phyloP scores from a whole-genome alignment of 2,329 filamentous ascomycete species.

The Xylariaceae sp. region DNA sequence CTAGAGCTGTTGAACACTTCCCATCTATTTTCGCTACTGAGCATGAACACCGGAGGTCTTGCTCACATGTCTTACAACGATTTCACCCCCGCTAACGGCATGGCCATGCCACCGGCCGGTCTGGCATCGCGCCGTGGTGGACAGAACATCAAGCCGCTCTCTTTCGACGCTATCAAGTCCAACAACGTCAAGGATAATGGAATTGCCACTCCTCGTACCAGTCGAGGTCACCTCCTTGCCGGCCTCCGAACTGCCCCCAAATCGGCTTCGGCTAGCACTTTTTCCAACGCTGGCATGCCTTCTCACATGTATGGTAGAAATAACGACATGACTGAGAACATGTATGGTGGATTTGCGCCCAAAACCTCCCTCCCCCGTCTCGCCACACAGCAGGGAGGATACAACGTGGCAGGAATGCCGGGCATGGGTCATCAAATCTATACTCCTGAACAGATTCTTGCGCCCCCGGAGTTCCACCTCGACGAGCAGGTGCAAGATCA shows the following conservation, averaged over 20 bases:
- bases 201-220: conserved; percentile 80
- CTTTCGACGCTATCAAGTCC: conserved; percentile 64
- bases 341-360: conserved; percentile 43
- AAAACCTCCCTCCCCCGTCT: conserved; percentile 51
- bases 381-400: conserved; percentile 30
- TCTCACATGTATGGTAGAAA: conserved; percentile 39
- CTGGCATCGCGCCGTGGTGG: conserved; percentile 80
- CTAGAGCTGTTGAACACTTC: conserved; percentile 20
- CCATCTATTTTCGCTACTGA: conserved; percentile 33
- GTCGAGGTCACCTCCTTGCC: conserved; percentile 88
- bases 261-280: conserved; percentile 65
- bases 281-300: conserved; percentile 46
- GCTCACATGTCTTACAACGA: conserved; percentile 96
- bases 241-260: conserved; percentile 92
- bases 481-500: conserved; percentile 62
- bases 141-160: conserved; percentile 85
- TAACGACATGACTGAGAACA: conserved; percentile 40
- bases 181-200: conserved; percentile 62
- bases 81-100: conserved; percentile 63
- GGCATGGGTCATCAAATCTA: conserved; percentile 45
- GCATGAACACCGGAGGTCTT: conserved; percentile 94
- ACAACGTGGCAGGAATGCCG: conserved; percentile 24
- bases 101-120: conserved; percentile 71
- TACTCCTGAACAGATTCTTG: conserved; percentile 85
- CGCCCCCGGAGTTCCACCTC: conserved; percentile 74